Evolutionary conservation across 2,329 filamentous ascomycete genomes (phyloP).

Genomic region (Aspergillus spinulosporus): DNA sequence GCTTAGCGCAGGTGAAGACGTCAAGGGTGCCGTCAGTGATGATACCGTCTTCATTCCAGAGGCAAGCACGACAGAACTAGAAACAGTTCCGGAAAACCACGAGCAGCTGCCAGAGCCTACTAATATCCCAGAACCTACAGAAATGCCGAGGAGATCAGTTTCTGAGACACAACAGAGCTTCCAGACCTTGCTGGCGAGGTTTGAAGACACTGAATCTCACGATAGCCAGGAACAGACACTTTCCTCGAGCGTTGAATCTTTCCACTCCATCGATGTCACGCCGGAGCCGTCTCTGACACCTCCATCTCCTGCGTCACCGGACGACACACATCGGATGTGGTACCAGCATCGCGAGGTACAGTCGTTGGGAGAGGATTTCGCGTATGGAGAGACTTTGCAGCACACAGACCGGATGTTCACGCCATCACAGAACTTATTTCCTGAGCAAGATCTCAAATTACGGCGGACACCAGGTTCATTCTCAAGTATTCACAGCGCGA

Average conservation of each 20-base stretch:
- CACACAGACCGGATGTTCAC: constrained; percentile 10
- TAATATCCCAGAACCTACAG: constrained; percentile 15
- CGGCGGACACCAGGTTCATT: constrained; percentile 6
- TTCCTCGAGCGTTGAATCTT: constrained; percentile 45
- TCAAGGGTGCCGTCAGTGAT: constrained; percentile 36
- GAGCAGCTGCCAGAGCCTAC: constrained; percentile 15
- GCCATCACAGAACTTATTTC: constrained; percentile 5
- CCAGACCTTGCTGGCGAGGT: constrained; percentile 40
- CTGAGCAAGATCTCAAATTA: constrained; percentile 11
- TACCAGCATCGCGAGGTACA: background rate
- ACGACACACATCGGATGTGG: constrained; percentile 3
- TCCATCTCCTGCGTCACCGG: constrained; percentile 13
- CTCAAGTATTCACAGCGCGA: constrained; percentile 7
- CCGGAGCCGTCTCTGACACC: constrained; percentile 28
- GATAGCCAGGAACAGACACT: constrained; percentile 28
- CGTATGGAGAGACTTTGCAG: constrained; percentile 18
- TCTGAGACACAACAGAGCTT: constrained; percentile 36
- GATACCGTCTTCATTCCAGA: constrained; percentile 30
- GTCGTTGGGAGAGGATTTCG: background rate
- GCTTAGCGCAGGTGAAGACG: constrained; percentile 34
- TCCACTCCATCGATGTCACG: constrained; percentile 39
- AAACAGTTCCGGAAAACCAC: constrained; percentile 24
- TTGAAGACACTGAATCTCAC: constrained; percentile 35
- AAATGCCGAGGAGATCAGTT: constrained; percentile 25
- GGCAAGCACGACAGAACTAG: constrained; percentile 26